Conservation (phyloP, 2,329 filamentous ascomycete genomes). For the Neurospora sp. region DNA sequence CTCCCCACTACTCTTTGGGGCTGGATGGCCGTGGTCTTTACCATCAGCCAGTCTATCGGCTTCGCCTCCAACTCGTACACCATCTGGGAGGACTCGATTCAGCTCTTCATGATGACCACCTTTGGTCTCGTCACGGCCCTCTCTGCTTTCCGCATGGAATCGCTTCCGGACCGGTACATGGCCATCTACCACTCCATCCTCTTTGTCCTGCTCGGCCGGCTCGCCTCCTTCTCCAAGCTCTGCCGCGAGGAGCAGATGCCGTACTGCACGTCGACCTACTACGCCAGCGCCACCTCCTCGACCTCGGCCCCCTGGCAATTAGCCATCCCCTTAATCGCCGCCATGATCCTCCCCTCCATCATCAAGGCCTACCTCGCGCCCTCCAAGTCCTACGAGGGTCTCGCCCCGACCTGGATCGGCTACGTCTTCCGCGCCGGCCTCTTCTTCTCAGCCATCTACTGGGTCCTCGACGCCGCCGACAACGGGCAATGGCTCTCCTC, state of each 20-base stretch:
- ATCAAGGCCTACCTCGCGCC: conserved; percentile 70
- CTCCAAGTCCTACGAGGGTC: conserved; percentile 81
- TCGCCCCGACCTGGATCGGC: conserved; percentile 76
- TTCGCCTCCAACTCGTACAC: conserved; percentile 98
- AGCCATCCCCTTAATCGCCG: conserved; percentile 65
- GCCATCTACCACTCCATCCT: conserved; percentile 77
- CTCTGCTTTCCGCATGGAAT: conserved; percentile 64
- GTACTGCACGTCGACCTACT: conserved; percentile 90
- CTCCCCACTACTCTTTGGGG: conserved; percentile 75
- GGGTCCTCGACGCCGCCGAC: conserved; percentile 82
- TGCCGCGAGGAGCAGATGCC: conserved; percentile 99
- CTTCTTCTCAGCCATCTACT: conserved; percentile 69
- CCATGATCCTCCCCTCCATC: conserved; percentile 61
- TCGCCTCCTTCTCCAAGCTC: conserved; percentile 80
- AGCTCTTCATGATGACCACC: conserved; percentile 81
- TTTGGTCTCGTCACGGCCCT: conserved; percentile 71
- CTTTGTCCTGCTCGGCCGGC: conserved; percentile 68
- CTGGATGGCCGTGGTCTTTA: conserved; percentile 74
- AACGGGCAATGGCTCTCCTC: conserved; percentile 69
- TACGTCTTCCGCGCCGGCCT: conserved; percentile 69
- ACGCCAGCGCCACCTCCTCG: conserved; percentile 81
- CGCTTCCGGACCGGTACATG: conserved; percentile 58
- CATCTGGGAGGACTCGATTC: conserved; percentile 95
- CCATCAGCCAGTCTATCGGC: conserved; percentile 78
- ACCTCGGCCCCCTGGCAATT: conserved; percentile 91